Base-by-base conservation (phyloP, 2,329 filamentous ascomycete genomes). In the Hymenoscyphus fructigenus region DNA sequence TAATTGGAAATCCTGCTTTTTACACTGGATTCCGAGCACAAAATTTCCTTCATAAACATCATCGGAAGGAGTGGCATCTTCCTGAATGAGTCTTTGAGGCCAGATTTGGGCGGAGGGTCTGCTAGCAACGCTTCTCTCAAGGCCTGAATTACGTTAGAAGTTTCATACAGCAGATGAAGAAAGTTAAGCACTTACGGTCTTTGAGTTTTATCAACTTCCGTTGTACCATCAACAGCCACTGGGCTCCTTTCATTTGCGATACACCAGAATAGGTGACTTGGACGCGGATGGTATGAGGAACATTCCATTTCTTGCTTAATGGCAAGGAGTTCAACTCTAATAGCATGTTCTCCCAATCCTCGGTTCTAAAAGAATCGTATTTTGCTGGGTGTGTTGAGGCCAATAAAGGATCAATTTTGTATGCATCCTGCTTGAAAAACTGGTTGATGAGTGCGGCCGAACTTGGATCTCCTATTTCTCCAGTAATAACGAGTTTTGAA, bases 41-140 rank as follows among this genome's bases (percentile, higher is more conserved):
- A 65, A 69, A 32, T 10, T 66, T 3, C 66, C 69, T 65, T 70
- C 68, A 23, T 69, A 70, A 6, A 67, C 57, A n/a, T 53, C n/a
- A 23, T 65, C 65, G 1, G 32, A 47, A 5, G 61, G 53, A 20
- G 32, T 38, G 10, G 65, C 53, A 32, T 59, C 38, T 41, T 15
- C 12, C 12, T 41, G 55, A 9, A 65, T 62, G 17, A 71, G 66
- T 26, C 65, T 61, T 44, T 65, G 57, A 28, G 69, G 68, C 69
- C 69, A 71, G 26, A 68, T 44, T 5, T 55, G 58, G 41, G 63
- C 41, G 2, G 5, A 20, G 9, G 55, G 14, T 53, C 17, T 12
- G 23, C 20, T 60, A 7, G 61, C 29, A n/a, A 44, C 14, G 9
- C 10, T 12, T 12, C 28, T 36, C 10, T 58, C 36, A 4, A 63